Conservation (phyloP, 352 stramenopile genomes). For the Pythium rhizo-oryzae region DNA sequence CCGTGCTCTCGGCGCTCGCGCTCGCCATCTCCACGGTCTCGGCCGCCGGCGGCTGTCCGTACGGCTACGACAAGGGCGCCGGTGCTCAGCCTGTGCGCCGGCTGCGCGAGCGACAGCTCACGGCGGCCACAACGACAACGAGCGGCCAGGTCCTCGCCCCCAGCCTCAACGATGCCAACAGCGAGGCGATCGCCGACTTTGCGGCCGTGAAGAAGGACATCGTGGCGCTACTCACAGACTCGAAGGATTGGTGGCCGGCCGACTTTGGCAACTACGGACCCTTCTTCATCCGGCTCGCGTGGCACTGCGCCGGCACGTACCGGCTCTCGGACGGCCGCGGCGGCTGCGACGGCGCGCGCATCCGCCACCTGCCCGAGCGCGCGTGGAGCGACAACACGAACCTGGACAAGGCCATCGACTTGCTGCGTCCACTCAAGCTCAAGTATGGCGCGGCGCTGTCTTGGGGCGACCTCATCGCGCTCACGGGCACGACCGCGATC, state of each 20-base stretch:
- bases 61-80: slow-evolving; percentile 33
- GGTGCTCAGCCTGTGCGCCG: slow-evolving; percentile 17
- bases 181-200: slow-evolving; percentile 43
- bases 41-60: slow-evolving; percentile 35
- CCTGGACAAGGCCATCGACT: slow-evolving; percentile 54
- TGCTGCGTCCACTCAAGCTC: slow-evolving; percentile 81
- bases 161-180: too few relatives aligned
- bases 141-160: too few relatives aligned
- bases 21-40: slow-evolving; percentile 3
- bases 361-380: slow-evolving; percentile 86
- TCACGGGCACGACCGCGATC: slow-evolving; percentile 86
- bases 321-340: too few relatives aligned
- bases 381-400: slow-evolving; percentile 83
- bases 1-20: too few relatives aligned
- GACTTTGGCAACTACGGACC: slow-evolving; percentile 89
- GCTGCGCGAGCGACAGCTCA: slow-evolving; percentile 34
- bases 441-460: slow-evolving; percentile 75
- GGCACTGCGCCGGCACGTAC: too few relatives aligned
- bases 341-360: too few relatives aligned
- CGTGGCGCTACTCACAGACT: slow-evolving; percentile 64
- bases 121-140: slow-evolving; percentile 35
- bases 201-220: slow-evolving; percentile 75
- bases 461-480: slow-evolving; percentile 92
- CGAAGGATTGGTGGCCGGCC: slow-evolving; percentile 80
- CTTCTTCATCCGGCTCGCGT: too few relatives aligned